Evolutionary conservation across 306 rosid genomes (phyloP), one percentile per base, ranked within the genome.

Genomic region (Dalbergia cultrata): DNA sequence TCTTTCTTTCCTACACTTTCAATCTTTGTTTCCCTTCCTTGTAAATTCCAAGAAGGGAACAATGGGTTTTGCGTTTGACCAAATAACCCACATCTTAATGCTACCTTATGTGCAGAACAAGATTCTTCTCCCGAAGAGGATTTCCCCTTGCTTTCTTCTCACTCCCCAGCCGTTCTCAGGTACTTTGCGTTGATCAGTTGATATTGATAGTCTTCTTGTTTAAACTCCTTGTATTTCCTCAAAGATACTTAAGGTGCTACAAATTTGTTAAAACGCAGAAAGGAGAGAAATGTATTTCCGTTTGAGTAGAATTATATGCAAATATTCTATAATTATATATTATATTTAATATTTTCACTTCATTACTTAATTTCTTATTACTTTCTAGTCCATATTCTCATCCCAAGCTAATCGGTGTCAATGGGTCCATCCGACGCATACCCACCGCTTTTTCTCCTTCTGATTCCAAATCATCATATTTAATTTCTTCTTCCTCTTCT

Each of bases 151-250:
- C 45, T 84, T 74, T 83, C 91, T 63, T 61, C 88, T 71, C 69
- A 56, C 14, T n/a, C 77, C 21, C 6, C 80, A 7, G 57, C 82
- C 68, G 49, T 65, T 79, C 44, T 79, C 76, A 76, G 97, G 97
- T 88, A 43, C 31, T 19, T 11, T 33, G 17, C 78, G 33, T 26
- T 58, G 14, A 63, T 37, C 68, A 72, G 5, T 43, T 5, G 5
- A 12, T 54, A 8, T 21, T 37, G 7, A 14, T 54, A n/a, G 14
- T 37, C 10, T 65, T 65, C 26, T 50, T 76, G 44, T 56, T 52
- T 68, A 4, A 70, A 9, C 45, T 7, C 17, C 70, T 19, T 52
- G 21, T 16, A 18, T 47, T 49, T 22, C n/a, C 5, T 66, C n/a
- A 37, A 3, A 10, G 49, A 33, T 70, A 21, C 6, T 13, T 80